These are phyloP conservation scores for Gryganskiella cystojenkinii DNA, from an alignment of 192 early-diverging fungal genomes.

Conservation along the genomic window DNA sequence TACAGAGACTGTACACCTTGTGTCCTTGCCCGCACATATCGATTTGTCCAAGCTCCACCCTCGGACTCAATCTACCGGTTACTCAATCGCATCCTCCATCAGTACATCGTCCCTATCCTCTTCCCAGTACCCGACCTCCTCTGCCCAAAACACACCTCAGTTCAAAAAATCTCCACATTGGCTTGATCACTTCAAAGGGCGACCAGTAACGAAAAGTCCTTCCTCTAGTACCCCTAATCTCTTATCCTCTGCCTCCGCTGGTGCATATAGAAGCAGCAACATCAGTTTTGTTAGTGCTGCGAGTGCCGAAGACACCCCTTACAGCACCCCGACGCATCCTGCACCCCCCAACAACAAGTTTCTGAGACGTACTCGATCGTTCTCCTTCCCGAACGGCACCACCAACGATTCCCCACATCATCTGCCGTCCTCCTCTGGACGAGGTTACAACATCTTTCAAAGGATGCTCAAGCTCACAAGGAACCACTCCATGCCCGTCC, in stretches of 20 bases:
- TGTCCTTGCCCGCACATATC: too few relatives aligned
- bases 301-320: neutral
- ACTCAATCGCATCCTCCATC: neutral
- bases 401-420: neutral
- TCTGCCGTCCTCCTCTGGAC: too few relatives aligned
- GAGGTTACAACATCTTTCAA: neutral
- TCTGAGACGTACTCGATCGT: neutral
- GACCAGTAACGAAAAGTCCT: too few relatives aligned
- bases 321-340: neutral
- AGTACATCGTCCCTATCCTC: neutral
- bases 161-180: neutral
- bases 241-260: neutral
- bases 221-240: neutral
- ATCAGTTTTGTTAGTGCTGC: constrained; percentile 3
- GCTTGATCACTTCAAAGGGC: constrained; percentile 2
- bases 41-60: too few relatives aligned
- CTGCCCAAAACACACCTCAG: too few relatives aligned
- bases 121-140: neutral
- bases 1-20: too few relatives aligned
- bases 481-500: constrained; percentile 23
- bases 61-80: neutral
- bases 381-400: neutral
- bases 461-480: constrained; percentile 6
- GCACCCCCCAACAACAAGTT: neutral
- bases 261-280: neutral